Evolutionary conservation across 441 rosid species (phyloP).

Genomic region (Raphanus hybrid): DNA sequence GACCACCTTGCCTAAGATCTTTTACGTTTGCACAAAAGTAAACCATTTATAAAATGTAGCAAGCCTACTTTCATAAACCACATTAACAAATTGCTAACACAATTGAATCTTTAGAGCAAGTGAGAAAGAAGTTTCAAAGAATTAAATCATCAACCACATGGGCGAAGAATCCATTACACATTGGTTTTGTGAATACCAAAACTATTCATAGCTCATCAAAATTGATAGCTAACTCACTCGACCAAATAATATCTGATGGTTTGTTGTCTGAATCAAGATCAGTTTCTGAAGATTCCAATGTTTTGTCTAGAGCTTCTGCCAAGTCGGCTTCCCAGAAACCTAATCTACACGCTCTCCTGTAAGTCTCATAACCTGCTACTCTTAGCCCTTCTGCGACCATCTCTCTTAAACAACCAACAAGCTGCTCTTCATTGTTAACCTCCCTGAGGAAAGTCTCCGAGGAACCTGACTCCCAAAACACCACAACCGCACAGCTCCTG

Average conservation of each 20-base stretch:
- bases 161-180: slow-evolving; percentile 4
- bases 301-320: slow-evolving; percentile 68
- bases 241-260: slow-evolving; percentile 50
- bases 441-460: slow-evolving; percentile 52
- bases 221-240: slow-evolving; percentile 59
- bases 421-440: slow-evolving; percentile 50
- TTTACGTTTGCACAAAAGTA: too few species aligned
- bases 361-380: slow-evolving; percentile 60
- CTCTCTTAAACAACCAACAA: slow-evolving; percentile 58
- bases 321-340: slow-evolving; percentile 70
- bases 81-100: neutral
- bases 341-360: slow-evolving; percentile 63
- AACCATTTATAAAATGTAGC: neutral
- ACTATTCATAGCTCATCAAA: slow-evolving; percentile 66
- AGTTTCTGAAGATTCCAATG: slow-evolving; percentile 42
- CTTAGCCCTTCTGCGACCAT: slow-evolving; percentile 73
- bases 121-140: neutral
- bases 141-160: neutral
- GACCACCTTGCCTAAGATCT: too few species aligned
- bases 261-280: slow-evolving; percentile 42
- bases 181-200: slow-evolving; percentile 4
- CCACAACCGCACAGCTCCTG: slow-evolving; percentile 72
- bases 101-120: slow-evolving; percentile 1
- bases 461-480: slow-evolving; percentile 61
- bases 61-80: neutral